Conservation (phyloP, 2,329 filamentous ascomycete species). For the Cladophialophora exuberans region DNA sequence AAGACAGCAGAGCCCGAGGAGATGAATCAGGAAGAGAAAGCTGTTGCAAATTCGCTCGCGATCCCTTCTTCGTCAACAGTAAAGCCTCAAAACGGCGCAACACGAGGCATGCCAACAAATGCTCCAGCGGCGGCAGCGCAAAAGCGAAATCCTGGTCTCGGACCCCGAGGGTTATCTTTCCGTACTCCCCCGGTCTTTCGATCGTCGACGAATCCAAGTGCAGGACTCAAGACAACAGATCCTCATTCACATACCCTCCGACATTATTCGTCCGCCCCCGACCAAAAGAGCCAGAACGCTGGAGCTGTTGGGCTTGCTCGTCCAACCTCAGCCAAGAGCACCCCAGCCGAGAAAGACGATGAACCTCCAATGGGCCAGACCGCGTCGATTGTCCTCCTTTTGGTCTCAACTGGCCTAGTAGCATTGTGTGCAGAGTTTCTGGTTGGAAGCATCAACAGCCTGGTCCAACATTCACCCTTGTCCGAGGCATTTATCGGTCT, state of each 20-base stretch:
- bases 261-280: conserved; percentile 55
- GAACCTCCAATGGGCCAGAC: conserved; percentile 69
- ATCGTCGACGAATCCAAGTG: conserved; percentile 20
- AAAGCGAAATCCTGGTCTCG: conserved; percentile 13
- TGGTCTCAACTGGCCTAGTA: conserved; percentile 73
- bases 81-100: background rate
- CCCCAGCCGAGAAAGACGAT: conserved; percentile 11
- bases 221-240: background rate
- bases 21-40: background rate
- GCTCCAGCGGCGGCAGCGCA: conserved; percentile 2
- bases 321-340: conserved; percentile 5
- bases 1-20: conserved; percentile 20
- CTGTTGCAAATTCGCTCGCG: background rate
- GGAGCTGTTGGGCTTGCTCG: background rate
- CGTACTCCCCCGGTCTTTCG: conserved; percentile 29
- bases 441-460: conserved; percentile 61
- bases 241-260: conserved; percentile 14
- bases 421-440: conserved; percentile 74
- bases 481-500: conserved; percentile 65
- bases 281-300: conserved; percentile 48
- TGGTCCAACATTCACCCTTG: conserved; percentile 53
- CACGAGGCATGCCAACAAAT: conserved; percentile 1
- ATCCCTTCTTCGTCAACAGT: background rate
- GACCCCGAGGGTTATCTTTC: conserved; percentile 24
- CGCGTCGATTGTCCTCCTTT: conserved; percentile 73